Conservation (phyloP, 495 filamentous ascomycete species). For the Penicillium arizonense region DNA sequence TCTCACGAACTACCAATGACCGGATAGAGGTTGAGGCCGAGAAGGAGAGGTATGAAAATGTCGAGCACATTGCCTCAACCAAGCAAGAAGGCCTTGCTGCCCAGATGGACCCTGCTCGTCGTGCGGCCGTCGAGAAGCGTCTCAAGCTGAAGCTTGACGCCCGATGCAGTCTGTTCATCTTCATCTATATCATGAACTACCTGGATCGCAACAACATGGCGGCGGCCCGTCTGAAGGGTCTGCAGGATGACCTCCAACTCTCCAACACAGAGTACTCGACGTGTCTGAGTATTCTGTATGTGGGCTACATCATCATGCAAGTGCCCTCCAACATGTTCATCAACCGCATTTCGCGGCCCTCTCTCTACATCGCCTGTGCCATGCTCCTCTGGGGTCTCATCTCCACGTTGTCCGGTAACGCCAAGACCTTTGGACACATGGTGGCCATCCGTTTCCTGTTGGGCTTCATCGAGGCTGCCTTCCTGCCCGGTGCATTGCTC, state of each 20-base stretch:
- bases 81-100: slow-evolving; percentile 1
- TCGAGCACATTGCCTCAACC: slow-evolving; percentile 20
- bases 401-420: slow-evolving; percentile 55
- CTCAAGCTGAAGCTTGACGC: slow-evolving; percentile 33
- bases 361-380: slow-evolving; percentile 58
- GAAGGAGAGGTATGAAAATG: slow-evolving; percentile 20
- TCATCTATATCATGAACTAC: slow-evolving; percentile 40
- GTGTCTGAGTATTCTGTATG: slow-evolving; percentile 64
- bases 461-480: slow-evolving; percentile 56
- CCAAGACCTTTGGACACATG: slow-evolving; percentile 55
- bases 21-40: slow-evolving; percentile 19
- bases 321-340: slow-evolving; percentile 42
- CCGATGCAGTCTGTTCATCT: slow-evolving; percentile 28
- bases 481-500: slow-evolving; percentile 43
- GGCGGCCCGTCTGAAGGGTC: slow-evolving; percentile 47
- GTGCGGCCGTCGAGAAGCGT: slow-evolving; percentile 25
- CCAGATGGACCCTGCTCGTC: slow-evolving; percentile 24
- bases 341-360: slow-evolving; percentile 48
- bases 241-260: slow-evolving; percentile 48
- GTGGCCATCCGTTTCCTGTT: slow-evolving; percentile 65
- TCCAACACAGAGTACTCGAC: slow-evolving; percentile 53
- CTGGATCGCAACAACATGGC: slow-evolving; percentile 55
- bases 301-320: slow-evolving; percentile 47
- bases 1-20: slow-evolving; percentile 14
- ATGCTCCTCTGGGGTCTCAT: slow-evolving; percentile 69